Percentiles rank a stretch among this genome's conserved stretches.
Evolutionary conservation across 805 yeast genomes (phyloP).

Genomic region (Lipomyces mesembrius): DNA sequence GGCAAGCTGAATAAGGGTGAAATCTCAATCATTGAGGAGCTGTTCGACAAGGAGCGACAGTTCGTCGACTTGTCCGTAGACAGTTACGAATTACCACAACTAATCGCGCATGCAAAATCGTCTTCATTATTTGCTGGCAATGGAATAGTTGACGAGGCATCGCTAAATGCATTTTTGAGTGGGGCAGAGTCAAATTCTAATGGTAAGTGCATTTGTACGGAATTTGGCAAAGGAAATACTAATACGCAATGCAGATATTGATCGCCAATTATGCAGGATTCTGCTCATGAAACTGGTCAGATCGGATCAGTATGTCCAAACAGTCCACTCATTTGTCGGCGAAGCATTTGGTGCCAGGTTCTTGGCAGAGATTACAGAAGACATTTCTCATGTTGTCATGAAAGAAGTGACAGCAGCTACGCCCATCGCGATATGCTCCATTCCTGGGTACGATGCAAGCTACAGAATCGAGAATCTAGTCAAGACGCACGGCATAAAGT

Average conservation of each 20-base stretch:
- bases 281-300: constrained; percentile 28
- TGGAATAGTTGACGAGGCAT: constrained; percentile 12
- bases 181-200: background rate
- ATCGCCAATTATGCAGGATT: constrained; percentile 21
- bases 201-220: constrained; percentile 15
- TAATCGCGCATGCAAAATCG: constrained; percentile 13
- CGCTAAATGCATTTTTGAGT: constrained; percentile 17
- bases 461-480: constrained; percentile 57
- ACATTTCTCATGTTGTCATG: constrained; percentile 35
- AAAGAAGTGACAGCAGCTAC: constrained; percentile 32
- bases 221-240: background rate
- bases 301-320: constrained; percentile 24
- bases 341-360: constrained; percentile 16
- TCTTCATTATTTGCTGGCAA: constrained; percentile 20
- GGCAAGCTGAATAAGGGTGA: constrained; percentile 15
- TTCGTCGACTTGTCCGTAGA: constrained; percentile 19
- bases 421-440: constrained; percentile 61
- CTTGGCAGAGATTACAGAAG: constrained; percentile 4
- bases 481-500: constrained; percentile 35
- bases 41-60: constrained; percentile 27
- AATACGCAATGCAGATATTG: constrained; percentile 15
- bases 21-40: constrained; percentile 20
- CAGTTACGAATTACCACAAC: constrained; percentile 21
- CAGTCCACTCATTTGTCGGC: constrained; percentile 14
- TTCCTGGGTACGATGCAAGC: constrained; percentile 71